Base-by-base conservation (phyloP, 768 basidiomycete genomes). In the Russula vinacea region DNA sequence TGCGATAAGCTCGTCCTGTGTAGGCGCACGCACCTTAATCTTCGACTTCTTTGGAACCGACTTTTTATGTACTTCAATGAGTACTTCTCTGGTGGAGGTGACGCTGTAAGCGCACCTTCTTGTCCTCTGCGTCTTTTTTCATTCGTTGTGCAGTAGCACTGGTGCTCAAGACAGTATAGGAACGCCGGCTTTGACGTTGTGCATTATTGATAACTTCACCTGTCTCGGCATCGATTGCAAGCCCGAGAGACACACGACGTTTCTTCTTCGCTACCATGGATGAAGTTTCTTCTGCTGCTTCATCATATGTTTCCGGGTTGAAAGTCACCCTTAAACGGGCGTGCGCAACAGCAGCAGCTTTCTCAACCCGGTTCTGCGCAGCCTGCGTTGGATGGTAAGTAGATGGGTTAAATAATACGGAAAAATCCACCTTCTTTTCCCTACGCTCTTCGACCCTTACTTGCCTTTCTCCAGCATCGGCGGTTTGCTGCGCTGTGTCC, bases 1-100 rank as follows among this genome's bases (percentile, higher is more conserved):
- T 2, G 84, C 85, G 62, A 95, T 88, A 9, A 94, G 81, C 69
- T 94, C 90, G n/a, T 83, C 88, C 70, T 95, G 93, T 0, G 91
- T 91, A 50, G 79, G 81, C 6, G 77, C 73, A 35, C 79, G 85
- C 26, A 76, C 78, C 59, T 78, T 79, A 3, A 74, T 73, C 70
- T 85, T 89, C 8, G 75, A 71, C 69, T 86, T 88, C 76, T 86
- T 90, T 1, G 87, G 83, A 11, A 77, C 67, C 40, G 79, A 77
- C 0, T 85, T 50, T 14, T 24, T 14, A 33, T 55, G 29, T 22
- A 19, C 22, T 55, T 47, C 22, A 32, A 56, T 42, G 22, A 50
- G 17, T 22, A 78, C 74, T 74, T 45, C 49, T 32, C 14, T 58
- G 19, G 14, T 4, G 6, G 17, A 29, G 2, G 26, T 42, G 11